Base-by-base conservation (phyloP, 1,284 basidiomycete species). In the Ustilago trichophora region DNA sequence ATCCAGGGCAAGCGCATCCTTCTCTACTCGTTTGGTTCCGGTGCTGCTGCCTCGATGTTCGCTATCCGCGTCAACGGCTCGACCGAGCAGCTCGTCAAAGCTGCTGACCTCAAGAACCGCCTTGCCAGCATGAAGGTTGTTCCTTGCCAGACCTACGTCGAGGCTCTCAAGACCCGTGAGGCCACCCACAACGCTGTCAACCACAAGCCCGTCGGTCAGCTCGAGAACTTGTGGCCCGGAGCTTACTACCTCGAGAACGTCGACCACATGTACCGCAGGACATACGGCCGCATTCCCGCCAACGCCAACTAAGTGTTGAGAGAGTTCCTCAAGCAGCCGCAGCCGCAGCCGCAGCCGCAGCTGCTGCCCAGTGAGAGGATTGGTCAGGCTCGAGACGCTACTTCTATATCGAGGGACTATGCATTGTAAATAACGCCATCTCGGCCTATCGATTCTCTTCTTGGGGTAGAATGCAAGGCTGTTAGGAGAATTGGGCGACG, bases 1-100 rank as follows among this genome's bases (percentile, higher is more conserved):
- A 66, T 80, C n/a, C 65, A 79, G 65, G 77, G 76, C 70, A 81
- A 80, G 73, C 71, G 76, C 35, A 85, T 95, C 80, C 89, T 89
- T 72, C 86, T 98, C 86, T 98, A 93, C 85, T 92, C 92, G 41
- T 98, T 94, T 82, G 95, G 95, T 47, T 90, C 88, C 44, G 95
- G 94, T 56, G 91, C 91, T 67, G 94, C 95, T 29, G 89, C 91
- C 32, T 90, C 88, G 56, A 94, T 97, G 89, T 98, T 90, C 85
- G 88, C 88, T 19, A 84, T 94, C 64, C 87, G 88, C 63, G 88
- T 96, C 77, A 89, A 88, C 84, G 93, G 92, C 66, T 91, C 92
- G 75, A 92, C 91, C 21, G 84, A 87, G 45, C 87, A 89, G 82
- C 92, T 98, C 67, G 85, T 85, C 72, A 84, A 88, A 81, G 91